Percentiles rank a stretch among this genome's conserved stretches.
Evolutionary conservation across 1,139 yeast species (phyloP).

Genomic region (Lodderomyces orthopsilosis): DNA sequence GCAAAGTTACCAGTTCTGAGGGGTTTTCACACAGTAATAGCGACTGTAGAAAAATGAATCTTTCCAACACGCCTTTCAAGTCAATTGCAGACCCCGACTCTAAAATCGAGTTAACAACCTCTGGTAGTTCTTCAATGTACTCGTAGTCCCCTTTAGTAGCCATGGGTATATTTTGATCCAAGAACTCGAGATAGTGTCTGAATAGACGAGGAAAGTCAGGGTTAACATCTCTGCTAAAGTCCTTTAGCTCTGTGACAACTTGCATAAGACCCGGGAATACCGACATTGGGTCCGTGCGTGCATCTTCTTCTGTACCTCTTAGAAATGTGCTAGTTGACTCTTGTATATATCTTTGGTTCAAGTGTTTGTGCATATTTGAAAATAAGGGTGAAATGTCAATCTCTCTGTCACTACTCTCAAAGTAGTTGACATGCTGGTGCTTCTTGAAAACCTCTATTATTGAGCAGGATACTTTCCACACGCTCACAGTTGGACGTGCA

Average conservation of each 20-base stretch:
- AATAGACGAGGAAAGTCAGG: conserved; percentile 1
- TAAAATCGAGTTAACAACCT: conserved; percentile 22
- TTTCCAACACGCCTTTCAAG: conserved; percentile 6
- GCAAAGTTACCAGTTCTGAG: conserved; percentile 6
- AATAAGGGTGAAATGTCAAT: neutral
- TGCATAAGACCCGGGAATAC: neutral
- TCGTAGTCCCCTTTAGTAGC: conserved; percentile 17
- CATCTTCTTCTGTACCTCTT: neutral
- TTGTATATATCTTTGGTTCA: neutral
- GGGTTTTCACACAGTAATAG: neutral
- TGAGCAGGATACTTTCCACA: neutral
- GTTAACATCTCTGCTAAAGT: neutral
- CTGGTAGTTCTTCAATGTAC: conserved; percentile 24
- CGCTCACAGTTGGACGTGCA: neutral
- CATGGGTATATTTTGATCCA: neutral
- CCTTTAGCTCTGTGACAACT: neutral
- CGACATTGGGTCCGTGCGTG: neutral
- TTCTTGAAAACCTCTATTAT: conserved; percentile 2
- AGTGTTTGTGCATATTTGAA: neutral
- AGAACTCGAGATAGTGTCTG: neutral
- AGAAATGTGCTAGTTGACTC: too few species aligned
- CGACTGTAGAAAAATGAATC: neutral
- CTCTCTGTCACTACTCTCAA: neutral
- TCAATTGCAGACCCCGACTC: conserved; percentile 32
- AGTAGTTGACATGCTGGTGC: neutral